Percentiles rank a stretch among this genome's conserved stretches.
Conservation (phyloP, 257 asterid genomes). For the Handroanthus guayacan region DNA sequence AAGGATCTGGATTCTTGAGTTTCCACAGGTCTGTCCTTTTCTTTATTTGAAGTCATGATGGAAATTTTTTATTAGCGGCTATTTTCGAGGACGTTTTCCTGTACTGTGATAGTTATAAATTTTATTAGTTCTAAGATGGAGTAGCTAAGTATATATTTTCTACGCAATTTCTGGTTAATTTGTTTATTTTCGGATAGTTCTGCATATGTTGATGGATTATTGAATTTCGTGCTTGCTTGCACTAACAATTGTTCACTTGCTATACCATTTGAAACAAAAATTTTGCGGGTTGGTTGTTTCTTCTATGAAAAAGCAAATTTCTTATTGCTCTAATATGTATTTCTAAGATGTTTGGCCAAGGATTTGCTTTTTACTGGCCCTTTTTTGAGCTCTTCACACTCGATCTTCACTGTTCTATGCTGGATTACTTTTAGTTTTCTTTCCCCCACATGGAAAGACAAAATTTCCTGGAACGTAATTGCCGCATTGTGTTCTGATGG, state of each 20-base stretch:
- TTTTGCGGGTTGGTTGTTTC: background rate
- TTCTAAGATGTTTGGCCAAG: background rate
- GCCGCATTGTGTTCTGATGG: no score
- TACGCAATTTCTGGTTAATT: background rate
- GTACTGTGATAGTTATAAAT: background rate
- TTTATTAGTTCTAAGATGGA: background rate
- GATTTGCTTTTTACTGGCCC: background rate
- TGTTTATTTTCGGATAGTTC: background rate
- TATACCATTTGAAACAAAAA: background rate
- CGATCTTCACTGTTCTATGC: background rate
- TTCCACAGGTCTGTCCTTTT: background rate
- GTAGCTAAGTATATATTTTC: background rate
- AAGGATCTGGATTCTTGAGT: background rate
- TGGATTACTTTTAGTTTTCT: background rate
- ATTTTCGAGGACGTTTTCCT: background rate
- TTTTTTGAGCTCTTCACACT: background rate
- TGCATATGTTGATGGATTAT: background rate
- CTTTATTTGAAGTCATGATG: background rate
- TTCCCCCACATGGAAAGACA: no score
- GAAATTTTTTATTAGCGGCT: background rate
- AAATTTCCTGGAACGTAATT: background rate
- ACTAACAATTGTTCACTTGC: no score
- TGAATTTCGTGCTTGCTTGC: no score
- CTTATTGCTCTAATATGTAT: background rate
- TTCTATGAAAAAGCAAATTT: background rate